Evolutionary conservation across 805 yeast genomes (phyloP).

Genomic region (Wickerhamomyces tratensis): DNA sequence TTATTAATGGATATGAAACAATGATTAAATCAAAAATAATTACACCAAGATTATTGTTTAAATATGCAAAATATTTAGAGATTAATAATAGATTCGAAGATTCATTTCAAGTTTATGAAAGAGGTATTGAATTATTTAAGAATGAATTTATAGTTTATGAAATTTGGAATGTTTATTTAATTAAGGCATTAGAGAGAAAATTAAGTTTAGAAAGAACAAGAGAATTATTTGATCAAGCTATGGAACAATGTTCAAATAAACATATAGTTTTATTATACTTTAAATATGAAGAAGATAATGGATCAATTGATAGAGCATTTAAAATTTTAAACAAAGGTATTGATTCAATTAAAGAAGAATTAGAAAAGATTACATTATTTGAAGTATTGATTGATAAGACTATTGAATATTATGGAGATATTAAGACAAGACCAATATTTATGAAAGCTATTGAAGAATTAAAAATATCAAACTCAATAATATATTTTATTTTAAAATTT

Average conservation of each 20-base stretch:
- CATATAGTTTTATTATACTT: slow-evolving; percentile 47
- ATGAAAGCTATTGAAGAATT: slow-evolving; percentile 41
- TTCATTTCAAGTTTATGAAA: slow-evolving; percentile 54
- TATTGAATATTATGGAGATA: slow-evolving; percentile 27
- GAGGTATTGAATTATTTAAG: slow-evolving; percentile 51
- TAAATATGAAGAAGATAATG: slow-evolving; percentile 48
- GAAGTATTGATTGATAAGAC: slow-evolving; percentile 33
- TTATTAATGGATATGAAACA: slow-evolving; percentile 34
- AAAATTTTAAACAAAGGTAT: slow-evolving; percentile 35
- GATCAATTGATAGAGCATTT: slow-evolving; percentile 40
- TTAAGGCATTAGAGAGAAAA: slow-evolving; percentile 30
- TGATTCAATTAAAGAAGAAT: slow-evolving; percentile 17
- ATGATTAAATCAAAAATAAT: slow-evolving; percentile 52
- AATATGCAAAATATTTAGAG: slow-evolving; percentile 55
- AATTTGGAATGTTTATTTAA: slow-evolving; percentile 62
- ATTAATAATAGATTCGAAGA: slow-evolving; percentile 35
- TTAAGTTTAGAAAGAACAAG: slow-evolving; percentile 46
- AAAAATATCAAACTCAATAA: slow-evolving; percentile 28
- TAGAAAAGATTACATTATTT: slow-evolving; percentile 31
- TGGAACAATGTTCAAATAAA: slow-evolving; percentile 41
- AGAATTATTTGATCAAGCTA: slow-evolving; percentile 65
- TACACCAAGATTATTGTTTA: slow-evolving; percentile 55
- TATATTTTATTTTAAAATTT: slow-evolving; percentile 40
- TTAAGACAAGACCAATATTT: slow-evolving; percentile 37
- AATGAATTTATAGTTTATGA: slow-evolving; percentile 50